Base-by-base conservation (phyloP, 257 asterid species). In the Henckelia pumila region DNA sequence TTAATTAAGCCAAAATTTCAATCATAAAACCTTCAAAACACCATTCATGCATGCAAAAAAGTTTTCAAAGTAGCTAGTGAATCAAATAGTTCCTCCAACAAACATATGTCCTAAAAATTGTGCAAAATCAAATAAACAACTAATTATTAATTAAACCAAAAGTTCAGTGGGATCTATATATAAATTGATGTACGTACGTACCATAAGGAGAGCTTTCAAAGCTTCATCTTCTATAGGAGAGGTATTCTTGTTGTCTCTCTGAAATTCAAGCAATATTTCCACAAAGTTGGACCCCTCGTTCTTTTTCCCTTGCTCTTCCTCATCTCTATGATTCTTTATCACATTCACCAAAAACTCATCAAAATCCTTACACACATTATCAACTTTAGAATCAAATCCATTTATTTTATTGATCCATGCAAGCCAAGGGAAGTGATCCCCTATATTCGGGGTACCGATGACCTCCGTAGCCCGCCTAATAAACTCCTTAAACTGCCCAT, bases 401-500 rank as follows among this genome's bases (percentile, higher is more conserved):
- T 20, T 73, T 4, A 84, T 6, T 0, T 23, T 17, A 49, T 73
- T 35, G n/a, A 81, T 44, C 82, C 83, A 84, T 16, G 47, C 44
- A 64, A 84, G 76, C 79, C 82, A 80, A 1, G 88, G 85, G 10
- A 84, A 24, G 33, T 64, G 78, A 29, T 78, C 83, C 17, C 79
- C 84, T 25, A 25, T 25, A 25, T 25, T 25, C 26, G 26, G 26
- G 2, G 26, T 25, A 0, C 87, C 89, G 4, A 82, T 9, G 32
- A 81, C 29, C 56, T 47, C 67, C 11, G 19, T 7, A 40, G 75
- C 50, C 13, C 63, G 67, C 29, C 9, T 19, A 17, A 85, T 6
- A 56, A 53, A 5, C 10, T 1, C 16, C 56, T 57, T 64, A 16
- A 77, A 64, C 23, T 13, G 72, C 0, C 73, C 68, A 44, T 78